Percentiles rank a stretch among this genome's conserved stretches.
These are phyloP conservation scores for Tetrahymena thermophila DNA, from an alignment of 73 alveolate genomes.

Conservation along the genomic window DNA sequence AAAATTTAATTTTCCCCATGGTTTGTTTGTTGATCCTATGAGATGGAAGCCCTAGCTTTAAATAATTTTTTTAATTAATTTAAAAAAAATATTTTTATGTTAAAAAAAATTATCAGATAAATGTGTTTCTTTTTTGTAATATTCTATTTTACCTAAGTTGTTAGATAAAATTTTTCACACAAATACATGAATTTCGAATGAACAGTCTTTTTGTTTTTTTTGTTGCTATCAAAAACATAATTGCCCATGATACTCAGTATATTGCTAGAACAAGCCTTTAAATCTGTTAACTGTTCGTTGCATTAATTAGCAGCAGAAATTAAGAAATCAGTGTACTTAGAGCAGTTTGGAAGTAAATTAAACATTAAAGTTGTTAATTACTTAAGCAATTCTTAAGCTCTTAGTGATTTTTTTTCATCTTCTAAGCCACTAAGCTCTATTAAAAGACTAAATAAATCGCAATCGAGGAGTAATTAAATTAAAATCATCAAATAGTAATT, in stretches of 20 bases:
- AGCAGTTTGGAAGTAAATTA: conserved; percentile 36
- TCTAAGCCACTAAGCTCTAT: conserved; percentile 38
- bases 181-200: conserved; percentile 26
- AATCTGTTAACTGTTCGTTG: conserved; percentile 10
- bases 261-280: conserved; percentile 38
- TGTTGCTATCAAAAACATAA: conserved; percentile 23
- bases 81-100: too few relatives aligned
- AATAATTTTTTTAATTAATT: too few relatives aligned
- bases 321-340: conserved; percentile 35
- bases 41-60: conserved; percentile 23
- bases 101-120: too few relatives aligned
- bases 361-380: conserved; percentile 33
- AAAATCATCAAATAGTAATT: conserved; percentile 29
- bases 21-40: conserved; percentile 35
- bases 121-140: too few relatives aligned
- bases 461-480: conserved; percentile 19
- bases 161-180: conserved; percentile 31
- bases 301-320: conserved; percentile 38
- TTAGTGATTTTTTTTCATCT: conserved; percentile 16
- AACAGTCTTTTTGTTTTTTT: conserved; percentile 6
- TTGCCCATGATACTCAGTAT: conserved; percentile 39
- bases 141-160: background rate
- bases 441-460: conserved; percentile 33
- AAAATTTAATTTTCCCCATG: conserved; percentile 29
- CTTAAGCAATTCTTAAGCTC: conserved; percentile 26